phyloP scores from a whole-genome alignment of 2,329 filamentous ascomycete genomes.

The Trichoderma brevicompactum region DNA sequence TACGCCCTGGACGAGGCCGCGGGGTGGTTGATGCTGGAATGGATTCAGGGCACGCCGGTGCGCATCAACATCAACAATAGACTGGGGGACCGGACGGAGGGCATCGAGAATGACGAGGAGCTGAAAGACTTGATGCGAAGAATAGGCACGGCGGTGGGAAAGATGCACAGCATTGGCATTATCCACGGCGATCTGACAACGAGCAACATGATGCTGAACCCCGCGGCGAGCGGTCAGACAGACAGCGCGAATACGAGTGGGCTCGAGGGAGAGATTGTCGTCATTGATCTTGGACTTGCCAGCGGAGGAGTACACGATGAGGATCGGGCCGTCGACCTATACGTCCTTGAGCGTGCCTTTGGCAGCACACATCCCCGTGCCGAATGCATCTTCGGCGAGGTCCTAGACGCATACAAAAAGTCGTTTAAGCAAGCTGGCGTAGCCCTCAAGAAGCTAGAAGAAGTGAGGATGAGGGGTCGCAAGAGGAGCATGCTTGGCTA shows the following conservation, averaged over 20 bases:
- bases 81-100: conserved; percentile 56
- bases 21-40: conserved; percentile 83
- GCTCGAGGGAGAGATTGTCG: conserved; percentile 74
- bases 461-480: conserved; percentile 88
- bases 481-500: conserved; percentile 97
- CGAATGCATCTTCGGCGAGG: conserved; percentile 72
- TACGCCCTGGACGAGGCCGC: conserved; percentile 67
- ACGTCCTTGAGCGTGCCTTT: conserved; percentile 93
- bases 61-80: conserved; percentile 71
- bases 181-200: conserved; percentile 96
- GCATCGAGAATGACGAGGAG: conserved; percentile 50
- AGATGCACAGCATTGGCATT: conserved; percentile 80
- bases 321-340: conserved; percentile 92
- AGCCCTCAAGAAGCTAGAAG: conserved; percentile 82
- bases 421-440: conserved; percentile 74
- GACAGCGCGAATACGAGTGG: conserved; percentile 32
- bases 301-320: conserved; percentile 82
- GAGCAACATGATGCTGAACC: conserved; percentile 87
- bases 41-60: conserved; percentile 75
- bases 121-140: conserved; percentile 68
- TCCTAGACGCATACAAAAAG: conserved; percentile 74
- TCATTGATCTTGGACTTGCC: conserved; percentile 95
- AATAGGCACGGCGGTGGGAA: conserved; percentile 73
- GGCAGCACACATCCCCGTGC: conserved; percentile 90
- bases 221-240: conserved; percentile 33